Evolutionary conservation across 768 basidiomycete species (phyloP), one percentile per base, ranked within the genome.

Genomic region (Russula emetica): DNA sequence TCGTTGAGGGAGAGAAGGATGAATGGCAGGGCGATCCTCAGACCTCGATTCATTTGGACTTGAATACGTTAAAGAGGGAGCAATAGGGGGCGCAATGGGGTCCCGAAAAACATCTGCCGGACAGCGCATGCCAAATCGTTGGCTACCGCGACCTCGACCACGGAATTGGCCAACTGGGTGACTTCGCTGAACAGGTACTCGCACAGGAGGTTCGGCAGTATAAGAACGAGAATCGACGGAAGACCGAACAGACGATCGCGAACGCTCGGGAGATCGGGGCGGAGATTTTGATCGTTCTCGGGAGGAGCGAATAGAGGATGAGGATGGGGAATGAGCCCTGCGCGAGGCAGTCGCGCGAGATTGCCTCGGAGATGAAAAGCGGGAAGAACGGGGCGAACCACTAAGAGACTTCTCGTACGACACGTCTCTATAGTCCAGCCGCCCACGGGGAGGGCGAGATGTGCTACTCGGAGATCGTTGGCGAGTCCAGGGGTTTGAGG

Each of bases 151-250:
- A 42, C 49, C 49, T 30, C 55, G 54, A 30, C 63, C 54, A 36
- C 50, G 55, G 16, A 49, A 49, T 52, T 61, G 64, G 10, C 64
- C 64, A 9, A 65, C 59, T 45, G 64, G 59, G 18, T 61, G 60
- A 34, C 64, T 65, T 34, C 55, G 64, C n/a, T 61, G 64, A n/a
- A 65, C 11, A 9, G 30, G 60, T 28, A 50, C 55, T 47, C 40
- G 58, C 28, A 57, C 55, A 44, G 64, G 57, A 44, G 67, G 58
- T 13, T 60, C 60, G 20, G 57, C 47, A 38, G 56, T 53, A 34
- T 56, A 71, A 2, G 62, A 76, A 30, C 79, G 77, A 58, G 85
- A 85, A n/a, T 80, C 81, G 67, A 81, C 80, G 50, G 83, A 83
- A 16, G 84, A 85, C 54, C 80, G 80, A 65, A 84, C 85, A 42